A percentile compares a stretch with the other conserved stretches of the same genome.
Evolutionary conservation across 2,329 filamentous ascomycete genomes (phyloP).

Genomic region (Mycosphaerella sp.): DNA sequence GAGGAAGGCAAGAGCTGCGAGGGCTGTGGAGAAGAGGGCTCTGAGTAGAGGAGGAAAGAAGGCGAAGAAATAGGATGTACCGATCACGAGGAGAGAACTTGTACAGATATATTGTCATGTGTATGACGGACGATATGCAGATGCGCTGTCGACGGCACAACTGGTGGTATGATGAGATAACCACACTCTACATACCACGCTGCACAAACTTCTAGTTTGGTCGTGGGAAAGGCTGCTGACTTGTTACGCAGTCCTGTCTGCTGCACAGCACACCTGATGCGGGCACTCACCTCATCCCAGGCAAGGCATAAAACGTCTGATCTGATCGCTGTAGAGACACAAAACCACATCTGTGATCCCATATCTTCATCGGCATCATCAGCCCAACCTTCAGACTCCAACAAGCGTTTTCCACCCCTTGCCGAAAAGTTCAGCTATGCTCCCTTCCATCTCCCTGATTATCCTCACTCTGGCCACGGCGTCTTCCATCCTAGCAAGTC

Average conservation of each 20-base stretch:
- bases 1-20: slow-evolving; percentile 46
- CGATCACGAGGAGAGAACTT: neutral
- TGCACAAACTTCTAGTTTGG: no score
- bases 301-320: no score
- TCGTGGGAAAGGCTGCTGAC: neutral
- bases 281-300: no score
- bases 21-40: slow-evolving; percentile 50
- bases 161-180: neutral
- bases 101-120: slow-evolving; percentile 6
- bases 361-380: neutral
- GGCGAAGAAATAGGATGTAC: slow-evolving; percentile 12
- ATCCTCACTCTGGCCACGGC: neutral
- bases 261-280: neutral
- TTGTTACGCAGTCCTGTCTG: neutral
- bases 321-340: no score
- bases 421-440: neutral
- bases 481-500: neutral
- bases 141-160: neutral
- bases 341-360: no score
- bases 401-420: neutral
- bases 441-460: neutral
- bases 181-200: neutral
- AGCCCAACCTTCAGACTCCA: neutral
- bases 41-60: slow-evolving; percentile 42
- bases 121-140: neutral